Conservation (phyloP, 768 basidiomycete genomes). For the Lentinula guzmanii region DNA sequence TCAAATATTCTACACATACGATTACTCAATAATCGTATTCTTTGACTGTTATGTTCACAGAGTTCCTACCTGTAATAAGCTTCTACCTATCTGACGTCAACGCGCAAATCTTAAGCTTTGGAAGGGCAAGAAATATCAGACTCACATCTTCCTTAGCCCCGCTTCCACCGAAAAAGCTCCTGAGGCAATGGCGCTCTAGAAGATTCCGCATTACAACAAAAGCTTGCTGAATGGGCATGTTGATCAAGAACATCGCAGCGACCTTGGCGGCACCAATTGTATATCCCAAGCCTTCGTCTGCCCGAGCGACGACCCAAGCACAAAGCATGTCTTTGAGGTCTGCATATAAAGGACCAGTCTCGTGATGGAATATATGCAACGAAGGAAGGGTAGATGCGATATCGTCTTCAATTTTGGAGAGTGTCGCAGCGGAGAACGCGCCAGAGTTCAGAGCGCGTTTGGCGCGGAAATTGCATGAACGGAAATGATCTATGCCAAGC, state of each 20-base stretch:
- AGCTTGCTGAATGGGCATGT: constrained; percentile 67
- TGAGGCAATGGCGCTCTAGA: constrained; percentile 77
- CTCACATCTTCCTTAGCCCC: constrained; percentile 73
- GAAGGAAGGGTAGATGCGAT: constrained; percentile 67
- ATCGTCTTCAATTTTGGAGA: constrained; percentile 68
- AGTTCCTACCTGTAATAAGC: constrained; percentile 75
- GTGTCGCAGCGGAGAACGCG: constrained; percentile 57
- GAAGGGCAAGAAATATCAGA: constrained; percentile 11
- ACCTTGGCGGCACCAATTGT: constrained; percentile 62
- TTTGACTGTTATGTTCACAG: too few species aligned
- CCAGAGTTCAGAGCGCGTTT: constrained; percentile 62
- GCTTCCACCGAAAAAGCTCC: constrained; percentile 77
- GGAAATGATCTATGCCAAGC: constrained; percentile 54
- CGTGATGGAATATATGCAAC: constrained; percentile 73
- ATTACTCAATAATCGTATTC: too few species aligned
- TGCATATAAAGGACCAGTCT: constrained; percentile 71
- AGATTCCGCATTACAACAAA: constrained; percentile 85
- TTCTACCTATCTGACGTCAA: constrained; percentile 52
- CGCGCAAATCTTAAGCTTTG: constrained; percentile 19
- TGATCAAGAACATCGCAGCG: constrained; percentile 83
- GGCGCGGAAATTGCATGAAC: constrained; percentile 65
- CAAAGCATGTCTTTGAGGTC: constrained; percentile 81
- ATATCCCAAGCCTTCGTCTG: constrained; percentile 79
- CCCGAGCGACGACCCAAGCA: constrained; percentile 84
- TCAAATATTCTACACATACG: constrained; percentile 69